Evolutionary conservation across 768 basidiomycete species (phyloP), one percentile per base, ranked within the genome.

Genomic region (Coprinellus micaceus): DNA sequence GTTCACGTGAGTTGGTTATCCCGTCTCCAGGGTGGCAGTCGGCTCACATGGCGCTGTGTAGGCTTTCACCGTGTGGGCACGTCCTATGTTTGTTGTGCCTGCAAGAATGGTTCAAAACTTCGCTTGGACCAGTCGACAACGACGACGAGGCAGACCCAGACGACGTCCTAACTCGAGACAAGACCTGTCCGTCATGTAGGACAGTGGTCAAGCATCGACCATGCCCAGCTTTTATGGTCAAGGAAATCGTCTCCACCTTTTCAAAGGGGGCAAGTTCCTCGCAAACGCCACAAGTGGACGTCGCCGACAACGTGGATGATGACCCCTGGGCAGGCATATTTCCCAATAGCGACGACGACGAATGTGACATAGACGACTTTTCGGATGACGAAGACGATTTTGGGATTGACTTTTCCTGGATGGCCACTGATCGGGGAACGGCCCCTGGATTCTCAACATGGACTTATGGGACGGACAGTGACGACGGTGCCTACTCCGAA

Each of bases 301-400:
- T 37, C 49, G 33, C 41, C 54, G 54, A 52, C 22, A 25, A 36
- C 63, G 53, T 15, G n/a, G 78, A 78, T 5, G 75, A 70, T 1
- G 84, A 90, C 63, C 86, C 86, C 0, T 90, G 88, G 88, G 79
- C 77, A 44, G 88, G 86, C 1, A 78, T 90, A 49, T 90, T 90
- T 66, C 75, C 73, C 1, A 67, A 72, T 10, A 74, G 74, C 24
- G 73, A 74, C 9, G 78, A 74, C 10, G 75, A 71, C 5, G 74
- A 73, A 19, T 69, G 70, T 22, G 67, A 37, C 21, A 21, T 29
- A 30, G 69, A 64, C 22, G 59, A 59, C 17, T 65, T 63, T 5
- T 72, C 69, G 21, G 71, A 70, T 24, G 57, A 63, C 4, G 68
- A 72, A 10, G 71, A 65, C 1, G 73, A 71, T 19, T 75, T 74